Evolutionary conservation across 2,329 filamentous ascomycete species (phyloP).

Genomic region (Akanthomyces uredinophilus): DNA sequence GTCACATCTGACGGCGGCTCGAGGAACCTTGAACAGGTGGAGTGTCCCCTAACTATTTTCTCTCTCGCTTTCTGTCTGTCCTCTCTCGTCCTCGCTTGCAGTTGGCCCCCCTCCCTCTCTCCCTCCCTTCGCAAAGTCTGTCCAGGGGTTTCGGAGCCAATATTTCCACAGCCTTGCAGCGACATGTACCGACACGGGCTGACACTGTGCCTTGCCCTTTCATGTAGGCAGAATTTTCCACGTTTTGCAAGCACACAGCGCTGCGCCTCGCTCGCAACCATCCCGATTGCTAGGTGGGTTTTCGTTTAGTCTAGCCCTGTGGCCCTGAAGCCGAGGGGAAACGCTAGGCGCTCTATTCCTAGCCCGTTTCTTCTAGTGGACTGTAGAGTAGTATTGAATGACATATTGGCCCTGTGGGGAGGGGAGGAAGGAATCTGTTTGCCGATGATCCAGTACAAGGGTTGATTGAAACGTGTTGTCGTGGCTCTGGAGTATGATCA

Average conservation of each 20-base stretch:
- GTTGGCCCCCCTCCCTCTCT: not conserved
- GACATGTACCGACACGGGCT: not conserved
- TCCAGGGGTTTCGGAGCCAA: not conserved
- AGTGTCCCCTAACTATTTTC: not conserved
- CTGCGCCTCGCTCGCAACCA: not conserved
- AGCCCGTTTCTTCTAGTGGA: not conserved
- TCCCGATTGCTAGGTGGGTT: not conserved
- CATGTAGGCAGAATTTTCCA: not conserved
- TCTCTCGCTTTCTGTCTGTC: not conserved
- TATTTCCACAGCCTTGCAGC: slow-evolving; percentile 9
- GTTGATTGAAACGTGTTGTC: not conserved
- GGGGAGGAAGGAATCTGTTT: not conserved
- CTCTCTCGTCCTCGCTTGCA: slow-evolving; percentile 7
- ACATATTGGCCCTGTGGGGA: too few relatives aligned
- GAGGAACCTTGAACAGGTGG: not conserved
- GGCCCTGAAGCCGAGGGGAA: not conserved
- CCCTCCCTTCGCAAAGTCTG: not conserved
- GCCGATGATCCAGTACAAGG: not conserved
- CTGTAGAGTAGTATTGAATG: not conserved
- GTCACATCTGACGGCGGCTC: not conserved
- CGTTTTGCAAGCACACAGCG: slow-evolving; percentile 21
- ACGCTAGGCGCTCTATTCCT: not conserved
- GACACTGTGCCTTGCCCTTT: slow-evolving; percentile 23
- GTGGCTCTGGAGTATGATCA: not conserved
- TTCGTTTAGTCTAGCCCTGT: not conserved